A percentile compares a stretch with the other conserved stretches of the same genome.
These are phyloP conservation scores for Dactylis glomerata DNA, from an alignment of 176 grass and related monocot genomes.

Conservation along the genomic window DNA sequence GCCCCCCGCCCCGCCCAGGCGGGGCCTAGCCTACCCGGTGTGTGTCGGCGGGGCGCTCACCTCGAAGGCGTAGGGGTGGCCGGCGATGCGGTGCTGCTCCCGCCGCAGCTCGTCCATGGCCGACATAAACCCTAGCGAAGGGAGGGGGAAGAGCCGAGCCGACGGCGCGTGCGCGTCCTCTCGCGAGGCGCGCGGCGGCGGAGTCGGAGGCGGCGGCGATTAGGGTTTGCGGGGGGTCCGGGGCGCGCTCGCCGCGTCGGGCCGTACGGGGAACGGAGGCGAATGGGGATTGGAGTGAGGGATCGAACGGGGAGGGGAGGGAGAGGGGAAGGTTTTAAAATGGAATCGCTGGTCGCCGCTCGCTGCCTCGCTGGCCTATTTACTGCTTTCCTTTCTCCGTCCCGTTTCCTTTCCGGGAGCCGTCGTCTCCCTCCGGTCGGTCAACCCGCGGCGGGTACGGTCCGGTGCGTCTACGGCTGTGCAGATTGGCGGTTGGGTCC, in stretches of 20 bases:
- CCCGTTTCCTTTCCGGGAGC: conserved; percentile 12
- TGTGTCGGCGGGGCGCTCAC: conserved; percentile 18
- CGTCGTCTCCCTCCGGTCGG: not conserved
- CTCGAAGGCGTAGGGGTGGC: conserved; percentile 44
- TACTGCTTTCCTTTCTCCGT: not conserved
- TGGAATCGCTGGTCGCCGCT: not conserved
- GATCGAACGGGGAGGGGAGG: conserved; percentile 11
- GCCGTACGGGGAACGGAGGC: not conserved
- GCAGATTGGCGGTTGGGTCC: not conserved
- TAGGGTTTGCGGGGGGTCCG: conserved; percentile 18
- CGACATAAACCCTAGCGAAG: conserved; percentile 27
- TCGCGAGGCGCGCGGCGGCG: not conserved
- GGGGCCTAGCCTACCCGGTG: not conserved
- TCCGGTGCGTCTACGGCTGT: not conserved
- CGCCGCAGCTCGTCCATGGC: conserved; percentile 13
- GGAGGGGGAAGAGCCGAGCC: not conserved
- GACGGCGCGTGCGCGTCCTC: not conserved
- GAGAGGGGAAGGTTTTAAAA: conserved; percentile 42
- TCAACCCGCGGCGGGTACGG: not conserved
- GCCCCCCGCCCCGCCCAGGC: no score
- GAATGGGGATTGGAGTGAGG: conserved; percentile 11
- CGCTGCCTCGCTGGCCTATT: conserved; percentile 24
- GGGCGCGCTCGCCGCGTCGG: conserved; percentile 9
- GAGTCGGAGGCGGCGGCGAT: not conserved
- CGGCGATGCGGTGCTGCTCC: conserved; percentile 14